Base-by-base conservation (phyloP, 2,329 filamentous ascomycete genomes). In the Penicillium sclerotigenum region DNA sequence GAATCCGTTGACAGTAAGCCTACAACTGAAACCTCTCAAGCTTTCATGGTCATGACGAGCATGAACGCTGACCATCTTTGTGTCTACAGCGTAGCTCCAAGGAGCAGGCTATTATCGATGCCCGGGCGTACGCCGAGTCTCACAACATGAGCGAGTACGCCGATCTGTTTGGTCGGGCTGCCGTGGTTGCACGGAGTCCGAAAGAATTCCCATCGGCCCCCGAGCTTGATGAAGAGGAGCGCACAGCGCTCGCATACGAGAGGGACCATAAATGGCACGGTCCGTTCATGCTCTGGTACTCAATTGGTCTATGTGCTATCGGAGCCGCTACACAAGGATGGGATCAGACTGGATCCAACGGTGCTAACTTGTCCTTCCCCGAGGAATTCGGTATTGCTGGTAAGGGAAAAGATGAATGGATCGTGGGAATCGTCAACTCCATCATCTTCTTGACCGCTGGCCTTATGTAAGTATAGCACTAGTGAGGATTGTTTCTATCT, bases 371-470 rank as follows among this genome's bases (percentile, higher is more conserved):
- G 41, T 76, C 72, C 1, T 82, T 80, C 59, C 78, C 78, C 1
- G 57, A 66, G 28, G 76, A 71, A 5, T 74, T 79, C 29, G 67
- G 67, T 14, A 82, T 79, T 16, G 61, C 63, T 1, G 69, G 81
- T 45, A 40, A 68, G 28, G 65, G 64, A 2, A 68, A 67, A 22
- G 79, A 84, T 61, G 74, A 75, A 11, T 83, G 82, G 77, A 76
- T 88, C 26, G 76, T 88, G 13, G 87, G 87, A 36, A 71, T 88
- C 3, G 76, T 90, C 61, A 90, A 90, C 47, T 63, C 74, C 76
- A 81, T 47, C 79, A 80, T 64, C 71, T 82, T 53, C 76, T 74
- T 40, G 46, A 60, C 65, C 2, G 59, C 62, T 18, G 61, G 59
- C 10, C 47, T 65, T 16, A 53, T 60, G 64, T 59, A 20, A 49